Base-by-base conservation (phyloP, 176 grass and related monocot species). In the Aechmea fasciata region DNA sequence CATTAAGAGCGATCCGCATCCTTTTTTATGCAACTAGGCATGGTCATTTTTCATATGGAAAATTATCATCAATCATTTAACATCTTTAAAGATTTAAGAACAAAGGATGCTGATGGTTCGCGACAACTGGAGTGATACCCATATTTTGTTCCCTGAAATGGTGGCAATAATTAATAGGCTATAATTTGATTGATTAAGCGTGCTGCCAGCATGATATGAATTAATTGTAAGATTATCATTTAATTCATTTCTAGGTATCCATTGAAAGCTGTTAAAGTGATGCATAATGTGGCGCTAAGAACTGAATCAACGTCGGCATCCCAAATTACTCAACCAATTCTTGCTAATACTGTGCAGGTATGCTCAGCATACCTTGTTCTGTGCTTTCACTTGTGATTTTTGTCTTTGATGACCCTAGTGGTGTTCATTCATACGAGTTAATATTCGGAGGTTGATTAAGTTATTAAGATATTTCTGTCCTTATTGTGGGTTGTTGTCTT, bases 261-360 rank as follows among this genome's bases (percentile, higher is more conserved):
- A 55, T 41, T 97, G 50, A 97, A 97, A 82, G 93, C 93, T 77
- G 93, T 97, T 49, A 92, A 84, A 81, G 89, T 97, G 77, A 92
- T 90, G 93, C 89, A 97, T 79, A 85, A 84, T 65, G 93, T 97
- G 74, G 93, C 93, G 25, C 74, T 85, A 51, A 83, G 84, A 89
- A 97, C 93, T 79, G 89, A 97, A 69, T 90, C 93, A 75, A 90
- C 86, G 79, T 55, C 88, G n/a, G 83, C 83, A 69, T 73, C 81
- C 72, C 73, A 69, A 63, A 69, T 75, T 11, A 48, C 57, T 41
- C 76, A 84, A 50, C 50, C 77, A 48, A 64, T 77, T 57, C 81
- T 88, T 83, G 55, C 81, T 71, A 67, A 69, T 59, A 66, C 77
- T 50, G 63, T 76, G 41, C 83, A 83, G 81, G 88, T 83, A 86